phyloP scores from a whole-genome alignment of 441 rosid genomes.

The Sinapis alba region DNA sequence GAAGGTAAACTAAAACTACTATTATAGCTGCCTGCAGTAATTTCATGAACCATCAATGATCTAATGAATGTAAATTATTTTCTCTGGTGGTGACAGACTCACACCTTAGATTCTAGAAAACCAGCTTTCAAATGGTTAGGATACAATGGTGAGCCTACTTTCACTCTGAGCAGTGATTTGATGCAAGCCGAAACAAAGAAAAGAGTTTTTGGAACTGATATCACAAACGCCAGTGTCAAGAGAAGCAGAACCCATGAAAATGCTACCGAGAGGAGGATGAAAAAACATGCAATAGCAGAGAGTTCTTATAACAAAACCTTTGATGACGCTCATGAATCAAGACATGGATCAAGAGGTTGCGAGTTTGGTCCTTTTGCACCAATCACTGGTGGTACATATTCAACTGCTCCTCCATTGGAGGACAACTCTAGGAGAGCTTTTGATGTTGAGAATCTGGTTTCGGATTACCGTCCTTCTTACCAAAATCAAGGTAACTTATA shows the following conservation, averaged over 20 bases:
- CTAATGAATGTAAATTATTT: neutral
- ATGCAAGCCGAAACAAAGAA: constrained; percentile 51
- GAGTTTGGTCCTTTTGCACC: constrained; percentile 94
- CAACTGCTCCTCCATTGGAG: constrained; percentile 31
- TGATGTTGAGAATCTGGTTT: constrained; percentile 69
- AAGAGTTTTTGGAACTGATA: constrained; percentile 80
- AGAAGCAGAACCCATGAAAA: constrained; percentile 49
- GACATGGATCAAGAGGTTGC: constrained; percentile 48
- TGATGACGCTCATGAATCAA: constrained; percentile 42
- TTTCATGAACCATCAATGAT: neutral
- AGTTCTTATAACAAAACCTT: constrained; percentile 43
- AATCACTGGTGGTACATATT: constrained; percentile 32
- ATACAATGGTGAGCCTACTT: constrained; percentile 46
- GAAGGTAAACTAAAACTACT: constrained; percentile 52
- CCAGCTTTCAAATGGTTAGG: constrained; percentile 97
- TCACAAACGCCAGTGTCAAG: constrained; percentile 64
- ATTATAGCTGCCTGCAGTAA: neutral
- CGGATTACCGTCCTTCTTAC: constrained; percentile 64
- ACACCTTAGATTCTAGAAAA: constrained; percentile 69
- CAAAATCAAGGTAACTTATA: constrained; percentile 71
- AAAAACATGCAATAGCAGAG: constrained; percentile 41
- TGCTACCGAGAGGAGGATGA: constrained; percentile 24
- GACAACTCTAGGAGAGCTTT: constrained; percentile 40
- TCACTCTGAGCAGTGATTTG: constrained; percentile 35
- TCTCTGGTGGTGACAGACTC: constrained; percentile 62